These are phyloP conservation scores for Herpetomonas muscarum DNA, from an alignment of 208 protist species.

Conservation along the genomic window DNA sequence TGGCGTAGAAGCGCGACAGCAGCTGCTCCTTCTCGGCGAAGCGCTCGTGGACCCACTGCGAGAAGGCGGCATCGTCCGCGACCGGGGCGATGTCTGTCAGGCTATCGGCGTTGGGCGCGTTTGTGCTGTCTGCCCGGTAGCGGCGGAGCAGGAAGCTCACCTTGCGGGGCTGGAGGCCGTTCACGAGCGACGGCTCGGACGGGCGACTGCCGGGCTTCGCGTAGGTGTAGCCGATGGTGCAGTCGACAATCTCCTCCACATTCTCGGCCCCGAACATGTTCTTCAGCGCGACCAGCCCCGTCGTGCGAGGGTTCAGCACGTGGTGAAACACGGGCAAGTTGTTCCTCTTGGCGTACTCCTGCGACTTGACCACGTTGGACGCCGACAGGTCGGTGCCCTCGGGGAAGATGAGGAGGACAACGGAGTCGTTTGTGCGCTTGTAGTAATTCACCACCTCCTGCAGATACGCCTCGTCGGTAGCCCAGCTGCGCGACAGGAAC, in stretches of 20 bases:
- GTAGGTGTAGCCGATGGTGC: conserved; percentile 87
- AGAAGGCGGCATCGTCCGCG: conserved; percentile 35
- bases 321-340: conserved; percentile 57
- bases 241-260: conserved; percentile 79
- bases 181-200: conserved; percentile 59
- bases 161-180: conserved; percentile 61
- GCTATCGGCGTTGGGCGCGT: neutral
- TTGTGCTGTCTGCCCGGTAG: conserved; percentile 17
- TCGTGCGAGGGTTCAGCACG: conserved; percentile 82
- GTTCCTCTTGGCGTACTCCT: conserved; percentile 48
- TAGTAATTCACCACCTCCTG: conserved; percentile 49
- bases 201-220: conserved; percentile 44
- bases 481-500: conserved; percentile 80
- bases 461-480: conserved; percentile 64
- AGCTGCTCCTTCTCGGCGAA: conserved; percentile 84
- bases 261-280: conserved; percentile 56
- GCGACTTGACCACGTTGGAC: conserved; percentile 58
- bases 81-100: conserved; percentile 21
- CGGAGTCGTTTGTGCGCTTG: conserved; percentile 22
- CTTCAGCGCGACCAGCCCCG: conserved; percentile 61
- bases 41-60: conserved; percentile 57
- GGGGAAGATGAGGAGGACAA: conserved; percentile 73
- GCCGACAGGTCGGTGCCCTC: conserved; percentile 83
- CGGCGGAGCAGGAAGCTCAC: conserved; percentile 67
- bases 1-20: conserved; percentile 63